phyloP scores from a whole-genome alignment of 345 rosid genomes.

The Salix udensis region DNA sequence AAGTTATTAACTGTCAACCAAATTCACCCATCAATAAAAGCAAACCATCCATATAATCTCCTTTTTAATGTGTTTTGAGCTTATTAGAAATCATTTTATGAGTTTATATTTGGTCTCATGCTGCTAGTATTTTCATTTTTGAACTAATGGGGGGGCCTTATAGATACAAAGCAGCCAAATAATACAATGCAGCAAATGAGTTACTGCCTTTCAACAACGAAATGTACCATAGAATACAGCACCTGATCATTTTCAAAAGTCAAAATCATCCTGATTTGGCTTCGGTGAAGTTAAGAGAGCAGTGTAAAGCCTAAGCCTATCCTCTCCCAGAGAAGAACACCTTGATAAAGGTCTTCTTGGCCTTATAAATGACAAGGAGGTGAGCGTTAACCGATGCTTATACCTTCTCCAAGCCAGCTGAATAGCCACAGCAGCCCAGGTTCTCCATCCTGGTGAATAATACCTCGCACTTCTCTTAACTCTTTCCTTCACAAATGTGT shows the following conservation, averaged over 20 bases:
- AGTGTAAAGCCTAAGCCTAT: conserved; percentile 78
- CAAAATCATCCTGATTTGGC: conserved; percentile 91
- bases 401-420: conserved; percentile 97
- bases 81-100: no score
- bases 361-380: conserved; percentile 79
- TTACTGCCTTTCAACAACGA: no score
- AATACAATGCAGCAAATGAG: no score
- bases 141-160: no score
- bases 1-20: no score
- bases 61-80: no score
- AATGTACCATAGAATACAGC: background rate
- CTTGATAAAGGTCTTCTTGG: conserved; percentile 85
- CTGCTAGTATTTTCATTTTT: no score
- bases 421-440: conserved; percentile 94
- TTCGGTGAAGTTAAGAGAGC: conserved; percentile 92
- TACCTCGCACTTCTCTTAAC: conserved; percentile 92
- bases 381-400: conserved; percentile 72
- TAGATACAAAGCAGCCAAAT: no score
- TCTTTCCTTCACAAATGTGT: conserved; percentile 85
- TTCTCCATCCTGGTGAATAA: conserved; percentile 96
- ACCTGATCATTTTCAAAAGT: conserved; percentile 36
- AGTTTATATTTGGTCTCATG: no score
- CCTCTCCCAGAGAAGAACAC: conserved; percentile 85
- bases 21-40: no score
- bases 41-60: no score